Evolutionary conservation across 108 stramenopile genomes (phyloP), one percentile per base, ranked within the genome.

Genomic region (Cyclotella atomus): DNA sequence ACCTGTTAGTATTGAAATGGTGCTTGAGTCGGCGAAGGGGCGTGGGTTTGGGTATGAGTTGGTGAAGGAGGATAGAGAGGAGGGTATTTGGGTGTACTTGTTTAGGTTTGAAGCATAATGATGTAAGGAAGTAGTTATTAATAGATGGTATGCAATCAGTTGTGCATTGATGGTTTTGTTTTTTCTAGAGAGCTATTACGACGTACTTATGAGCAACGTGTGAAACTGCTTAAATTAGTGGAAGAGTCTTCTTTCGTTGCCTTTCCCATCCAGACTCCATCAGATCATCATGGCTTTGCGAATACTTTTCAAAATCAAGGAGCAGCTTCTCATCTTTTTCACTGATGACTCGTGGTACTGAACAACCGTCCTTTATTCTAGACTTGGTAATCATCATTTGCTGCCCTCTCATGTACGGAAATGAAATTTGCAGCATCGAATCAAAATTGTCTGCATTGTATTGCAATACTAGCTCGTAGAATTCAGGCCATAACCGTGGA

Each of bases 401-500:
- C 38, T 41, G 38, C 38, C 71, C 21, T 56, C 55, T 59, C 41
- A 20, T 35, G 59, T 73, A 20, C 34, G 14, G 25, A n/a, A 44
- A 30, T 23, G 21, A 19, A 41, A 41, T 41, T 9, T 7, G 12
- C 12, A 41, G 38, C 38, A 41, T 41, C 12, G 38, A 41, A 41
- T 41, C 9, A 41, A 9, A 7, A 41, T 41, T 41, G 7, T 41
- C 38, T 9, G 7, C 38, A 41, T 57, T 19, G 27, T 72, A 56
- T 63, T 77, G 45, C 27, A 79, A 21, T 19, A 78, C 12, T 12
- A 41, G 23, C 10, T 75, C 15, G 41, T 57, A 65, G 64, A 89
- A 69, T 32, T 90, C 84, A 24, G 87, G 85, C 89, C 89, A 90
- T 15, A 88, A 20, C 7, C 89, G 73, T 8, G 75, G 89, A 34